Conservation (phyloP, 2,329 filamentous ascomycete species). For the Huntiella omanensis region DNA sequence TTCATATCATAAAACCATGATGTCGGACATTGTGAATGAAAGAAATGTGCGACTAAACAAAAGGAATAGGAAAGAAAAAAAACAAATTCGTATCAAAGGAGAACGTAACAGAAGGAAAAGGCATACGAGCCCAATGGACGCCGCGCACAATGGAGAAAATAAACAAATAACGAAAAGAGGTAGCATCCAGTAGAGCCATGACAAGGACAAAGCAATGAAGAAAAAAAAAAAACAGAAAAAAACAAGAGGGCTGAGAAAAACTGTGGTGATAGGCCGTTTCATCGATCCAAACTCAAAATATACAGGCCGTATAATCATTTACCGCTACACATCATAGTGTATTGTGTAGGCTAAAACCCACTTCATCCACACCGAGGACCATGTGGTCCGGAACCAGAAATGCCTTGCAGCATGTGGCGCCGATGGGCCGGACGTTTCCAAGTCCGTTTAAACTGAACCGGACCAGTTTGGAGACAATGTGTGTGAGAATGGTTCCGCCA, state of each 20-base stretch:
- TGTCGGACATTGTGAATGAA: constrained; percentile 1
- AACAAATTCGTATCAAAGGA: constrained; percentile 13
- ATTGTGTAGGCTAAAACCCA: too few species aligned
- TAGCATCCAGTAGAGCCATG: constrained; percentile 5
- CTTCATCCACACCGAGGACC: too few species aligned
- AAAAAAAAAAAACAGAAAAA: constrained; percentile 4
- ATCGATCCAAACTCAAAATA: too few species aligned
- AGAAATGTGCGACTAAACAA: constrained; percentile 1
- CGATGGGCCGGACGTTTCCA: too few species aligned
- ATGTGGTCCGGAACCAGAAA: too few species aligned
- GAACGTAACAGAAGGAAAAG: constrained; percentile 4
- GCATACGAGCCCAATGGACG: neutral
- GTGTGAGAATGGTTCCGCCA: constrained; percentile 1
- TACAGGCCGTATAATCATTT: too few species aligned
- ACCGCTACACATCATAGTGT: too few species aligned
- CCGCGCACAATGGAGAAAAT: too few species aligned
- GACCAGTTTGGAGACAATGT: neutral
- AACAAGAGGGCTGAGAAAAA: constrained; percentile 1
- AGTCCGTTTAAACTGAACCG: too few species aligned
- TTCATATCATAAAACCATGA: constrained; percentile 1
- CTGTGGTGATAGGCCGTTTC: constrained; percentile 11
- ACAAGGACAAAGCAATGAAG: constrained; percentile 7
- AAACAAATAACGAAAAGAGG: constrained; percentile 1
- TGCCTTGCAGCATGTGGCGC: too few species aligned
- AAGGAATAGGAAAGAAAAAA: constrained; percentile 12